Base-by-base conservation (phyloP, 176 grass and related monocot species). In the Rhynchospora pubera region DNA sequence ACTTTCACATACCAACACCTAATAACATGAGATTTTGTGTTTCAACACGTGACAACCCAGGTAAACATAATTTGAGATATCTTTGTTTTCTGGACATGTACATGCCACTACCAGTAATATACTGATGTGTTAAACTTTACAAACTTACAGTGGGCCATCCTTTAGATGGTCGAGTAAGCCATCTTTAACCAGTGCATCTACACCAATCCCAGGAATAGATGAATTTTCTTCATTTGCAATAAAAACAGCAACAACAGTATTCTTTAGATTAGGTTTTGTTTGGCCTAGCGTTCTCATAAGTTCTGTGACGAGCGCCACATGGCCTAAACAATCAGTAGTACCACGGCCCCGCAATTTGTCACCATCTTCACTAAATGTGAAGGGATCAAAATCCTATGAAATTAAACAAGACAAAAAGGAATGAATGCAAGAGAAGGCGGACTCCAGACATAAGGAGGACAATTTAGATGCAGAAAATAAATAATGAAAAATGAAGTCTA, bases 151-250 rank as follows among this genome's bases (percentile, higher is more conserved):
- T n/a, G 90, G 95, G 53, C 95, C 95, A 11, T 70, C 82, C 78
- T 91, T 98, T 52, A 94, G 79, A 73, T 91, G 90, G 80, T 98
- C 89, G 42, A 98, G 85, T 57, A 94, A 78, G 14, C 90, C 87
- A 2, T 98, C 96, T 81, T 98, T 93, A 39, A 91, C 95, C 4
- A 98, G 84, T n/a, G 81, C 87, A 57, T 94, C 90, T 2, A 98
- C 87, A 24, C 95, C 89, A 75, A 98, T 86, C 3, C 89, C 95
- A 78, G 87, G 61, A 11, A 94, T 86, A 7, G 89, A 93, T 61
- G 90, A 91, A 79, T 94, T 94, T 82, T 94, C 95, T 86, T 98
- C 95, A 21, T 98, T 98, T 79, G 88, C 90, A 68, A 94, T 98
- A 75, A 98, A 94, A 79, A 94, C 95, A 1, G 90, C 95, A 19